Evolutionary conservation across 306 rosid species (phyloP).

Genomic region (Sicyos edulis): DNA sequence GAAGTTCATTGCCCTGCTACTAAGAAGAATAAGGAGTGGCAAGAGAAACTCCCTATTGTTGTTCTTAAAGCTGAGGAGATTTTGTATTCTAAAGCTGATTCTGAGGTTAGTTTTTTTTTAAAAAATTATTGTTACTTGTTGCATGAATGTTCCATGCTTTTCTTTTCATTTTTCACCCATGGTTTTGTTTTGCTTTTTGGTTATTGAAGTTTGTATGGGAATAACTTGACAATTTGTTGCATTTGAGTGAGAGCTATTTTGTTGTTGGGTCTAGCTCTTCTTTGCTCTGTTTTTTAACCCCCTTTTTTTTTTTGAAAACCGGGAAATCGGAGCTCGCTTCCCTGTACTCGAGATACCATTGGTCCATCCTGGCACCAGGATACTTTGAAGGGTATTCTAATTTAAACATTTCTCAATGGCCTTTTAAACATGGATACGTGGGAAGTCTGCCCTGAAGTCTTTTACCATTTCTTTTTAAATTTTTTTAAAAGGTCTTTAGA

Average conservation of each 20-base stretch:
- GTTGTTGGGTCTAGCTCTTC: neutral
- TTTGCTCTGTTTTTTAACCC: neutral
- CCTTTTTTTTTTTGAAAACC: too few species aligned
- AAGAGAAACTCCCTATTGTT: constrained; percentile 75
- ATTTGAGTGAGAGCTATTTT: neutral
- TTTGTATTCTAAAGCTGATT: constrained; percentile 77
- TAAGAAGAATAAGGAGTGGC: constrained; percentile 72
- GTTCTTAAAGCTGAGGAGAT: constrained; percentile 70
- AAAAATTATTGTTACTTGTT: neutral
- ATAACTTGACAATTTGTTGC: neutral
- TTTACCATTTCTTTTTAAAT: too few species aligned
- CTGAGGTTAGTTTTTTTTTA: constrained; percentile 44
- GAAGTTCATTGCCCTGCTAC: constrained; percentile 53
- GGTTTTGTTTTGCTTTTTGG: neutral
- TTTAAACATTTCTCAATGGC: too few species aligned
- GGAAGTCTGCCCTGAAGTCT: too few species aligned
- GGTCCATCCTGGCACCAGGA: too few species aligned
- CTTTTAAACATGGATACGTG: too few species aligned
- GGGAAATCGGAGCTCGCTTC: too few species aligned
- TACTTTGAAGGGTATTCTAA: too few species aligned
- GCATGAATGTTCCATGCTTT: neutral
- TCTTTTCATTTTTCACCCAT: neutral
- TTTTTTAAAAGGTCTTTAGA: too few species aligned
- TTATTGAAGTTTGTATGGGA: neutral
- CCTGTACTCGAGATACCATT: too few species aligned